Evolutionary conservation across 1,284 basidiomycete genomes (phyloP).

Genomic region (Salmacisia buchloeana): DNA sequence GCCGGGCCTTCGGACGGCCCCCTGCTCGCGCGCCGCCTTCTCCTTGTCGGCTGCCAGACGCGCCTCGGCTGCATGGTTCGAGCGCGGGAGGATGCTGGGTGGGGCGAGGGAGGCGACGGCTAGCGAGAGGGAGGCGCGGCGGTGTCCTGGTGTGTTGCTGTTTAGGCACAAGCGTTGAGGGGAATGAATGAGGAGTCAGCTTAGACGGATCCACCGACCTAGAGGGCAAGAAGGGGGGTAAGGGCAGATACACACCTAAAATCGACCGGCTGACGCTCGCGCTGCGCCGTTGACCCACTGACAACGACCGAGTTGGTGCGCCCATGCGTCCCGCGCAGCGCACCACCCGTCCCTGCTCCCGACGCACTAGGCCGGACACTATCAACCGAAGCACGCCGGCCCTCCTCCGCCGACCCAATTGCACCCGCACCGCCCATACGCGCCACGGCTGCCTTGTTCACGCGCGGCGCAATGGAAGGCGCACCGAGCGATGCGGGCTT

Average conservation of each 20-base stretch:
- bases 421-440: neutral
- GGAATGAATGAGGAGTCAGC: neutral
- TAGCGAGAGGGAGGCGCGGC: neutral
- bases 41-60: neutral
- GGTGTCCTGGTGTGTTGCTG: slow-evolving; percentile 13
- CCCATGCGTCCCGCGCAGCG: neutral
- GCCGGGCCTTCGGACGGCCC: neutral
- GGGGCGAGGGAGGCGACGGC: neutral
- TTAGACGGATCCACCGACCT: no score
- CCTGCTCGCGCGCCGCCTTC: neutral
- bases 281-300: neutral
- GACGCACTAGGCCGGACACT: neutral
- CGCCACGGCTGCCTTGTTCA: slow-evolving; percentile 15
- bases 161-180: neutral
- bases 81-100: slow-evolving; percentile 6
- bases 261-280: slow-evolving; percentile 3
- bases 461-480: slow-evolving; percentile 21
- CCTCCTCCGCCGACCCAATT: neutral
- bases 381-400: neutral
- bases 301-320: neutral
- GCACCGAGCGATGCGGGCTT: slow-evolving; percentile 22
- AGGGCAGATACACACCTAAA: neutral
- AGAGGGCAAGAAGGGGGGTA: no score
- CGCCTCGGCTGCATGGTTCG: slow-evolving; percentile 10
- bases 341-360: neutral